A percentile compares a stretch with the other conserved stretches of the same genome.
Conservation (phyloP, 1,284 basidiomycete species). For the Leccinum subfulvum region DNA sequence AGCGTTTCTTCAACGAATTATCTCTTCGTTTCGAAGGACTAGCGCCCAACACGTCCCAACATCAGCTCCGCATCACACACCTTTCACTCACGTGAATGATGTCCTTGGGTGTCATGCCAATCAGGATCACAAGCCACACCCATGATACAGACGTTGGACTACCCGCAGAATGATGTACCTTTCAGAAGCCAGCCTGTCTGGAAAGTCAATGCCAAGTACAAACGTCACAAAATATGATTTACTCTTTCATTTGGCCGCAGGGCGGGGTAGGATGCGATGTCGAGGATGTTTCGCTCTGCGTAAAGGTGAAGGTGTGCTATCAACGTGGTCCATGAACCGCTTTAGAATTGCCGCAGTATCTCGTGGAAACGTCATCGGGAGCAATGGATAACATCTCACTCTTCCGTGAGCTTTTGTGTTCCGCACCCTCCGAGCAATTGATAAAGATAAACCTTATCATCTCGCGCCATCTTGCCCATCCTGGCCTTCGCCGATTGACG, state of each 20-base stretch:
- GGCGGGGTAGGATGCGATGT: conserved; percentile 49
- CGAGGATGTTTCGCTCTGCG: conserved; percentile 52
- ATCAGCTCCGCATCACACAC: neutral
- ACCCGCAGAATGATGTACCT: conserved; percentile 58
- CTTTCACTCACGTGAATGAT: conserved; percentile 72
- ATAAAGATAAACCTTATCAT: conserved; percentile 50
- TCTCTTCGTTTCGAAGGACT: conserved; percentile 58
- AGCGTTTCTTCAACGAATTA: conserved; percentile 47
- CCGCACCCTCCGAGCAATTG: conserved; percentile 47
- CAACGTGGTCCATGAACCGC: conserved; percentile 54
- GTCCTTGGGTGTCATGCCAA: conserved; percentile 43
- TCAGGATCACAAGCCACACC: conserved; percentile 4
- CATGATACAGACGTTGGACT: conserved; percentile 52
- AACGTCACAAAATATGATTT: conserved; percentile 59
- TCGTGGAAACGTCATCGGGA: conserved; percentile 39
- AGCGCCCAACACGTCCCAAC: conserved; percentile 38
- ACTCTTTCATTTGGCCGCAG: conserved; percentile 69
- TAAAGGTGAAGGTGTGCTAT: conserved; percentile 44
- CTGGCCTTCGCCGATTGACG: conserved; percentile 60
- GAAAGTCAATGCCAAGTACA: conserved; percentile 58
- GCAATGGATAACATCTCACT: conserved; percentile 42
- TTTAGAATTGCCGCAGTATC: conserved; percentile 43
- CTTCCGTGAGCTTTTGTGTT: conserved; percentile 59
- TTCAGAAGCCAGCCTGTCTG: conserved; percentile 49
- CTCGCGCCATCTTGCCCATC: conserved; percentile 49